Evolutionary conservation across 2,329 filamentous ascomycete genomes (phyloP), one percentile per base, ranked within the genome.

Genomic region (Berkeleyomyces basicola): DNA sequence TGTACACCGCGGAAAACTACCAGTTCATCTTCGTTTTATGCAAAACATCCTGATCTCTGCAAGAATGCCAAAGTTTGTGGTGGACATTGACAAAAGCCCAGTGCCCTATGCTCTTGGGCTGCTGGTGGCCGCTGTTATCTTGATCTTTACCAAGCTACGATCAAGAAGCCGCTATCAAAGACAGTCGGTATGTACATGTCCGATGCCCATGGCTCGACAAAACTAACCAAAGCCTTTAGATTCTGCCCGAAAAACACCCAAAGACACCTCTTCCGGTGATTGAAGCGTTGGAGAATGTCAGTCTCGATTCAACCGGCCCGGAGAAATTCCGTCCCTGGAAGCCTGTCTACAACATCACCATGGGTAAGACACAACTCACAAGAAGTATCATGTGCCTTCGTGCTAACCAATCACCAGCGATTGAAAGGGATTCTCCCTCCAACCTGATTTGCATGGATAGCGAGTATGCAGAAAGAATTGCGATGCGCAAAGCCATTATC

Each of bases 391-490:
- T 55, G 14, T 55, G 53, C 40, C 7, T 16, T 7, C 5, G 7
- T 53, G 31, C 46, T 51, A 44, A 62, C 42, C 47, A 33, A n/a
- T 58, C n/a, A 3, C 7, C 64, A 80, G 78, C 73, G 2, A 69
- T 81, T 2, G 74, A 74, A 33, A 70, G 72, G 10, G 71, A 75
- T 36, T 67, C 71, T 0, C 75, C 77, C 0, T 78, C 78, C 0
- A 75, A 82, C 10, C 73, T 82, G 11, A 78, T 83, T 65, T 72
- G 75, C 10, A 74, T 83, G 16, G 80, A 83, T 67, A 70, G 68
- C 44, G 75, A 79, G 64, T 83, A 82, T 68, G 70, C 74, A 5
- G 67, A 72, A 6, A 73, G 77, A 1, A 71, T 82, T 36, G 71
- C 65, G 0, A 67, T 72, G 2, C 74, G 79, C 3, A 72, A 72